These are phyloP conservation scores for Papiliotrema laurentii DNA, from an alignment of 1,284 basidiomycete genomes.

Conservation along the genomic window DNA sequence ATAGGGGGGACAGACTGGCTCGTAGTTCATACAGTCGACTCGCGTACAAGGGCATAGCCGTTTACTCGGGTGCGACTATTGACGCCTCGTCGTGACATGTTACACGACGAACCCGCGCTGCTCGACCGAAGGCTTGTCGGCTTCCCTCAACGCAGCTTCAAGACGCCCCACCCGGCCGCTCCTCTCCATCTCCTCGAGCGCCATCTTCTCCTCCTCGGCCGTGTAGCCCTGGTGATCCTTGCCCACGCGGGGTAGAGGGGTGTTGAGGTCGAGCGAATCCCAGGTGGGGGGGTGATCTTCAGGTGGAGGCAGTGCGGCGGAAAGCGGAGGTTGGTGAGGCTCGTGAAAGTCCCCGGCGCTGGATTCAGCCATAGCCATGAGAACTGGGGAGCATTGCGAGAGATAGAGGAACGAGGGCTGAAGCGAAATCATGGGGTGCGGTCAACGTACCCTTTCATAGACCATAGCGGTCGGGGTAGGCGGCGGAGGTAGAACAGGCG, in stretches of 20 bases:
- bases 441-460: constrained; percentile 15
- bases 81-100: too few species aligned
- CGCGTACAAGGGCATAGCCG: too few species aligned
- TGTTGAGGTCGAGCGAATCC: constrained; percentile 8
- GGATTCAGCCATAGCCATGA: too few species aligned
- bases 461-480: constrained; percentile 24
- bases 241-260: neutral
- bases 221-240: too few species aligned
- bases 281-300: constrained; percentile 26
- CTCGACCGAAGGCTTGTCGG: neutral
- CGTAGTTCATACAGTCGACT: too few species aligned
- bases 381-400: neutral
- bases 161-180: neutral
- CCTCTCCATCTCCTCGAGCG: neutral
- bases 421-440: too few species aligned
- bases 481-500: constrained; percentile 14
- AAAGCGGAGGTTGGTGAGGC: constrained; percentile 3
- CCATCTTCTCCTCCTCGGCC: neutral
- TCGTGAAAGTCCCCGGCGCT: constrained; percentile 15
- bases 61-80: too few species aligned
- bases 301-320: constrained; percentile 16
- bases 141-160: neutral
- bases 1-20: too few species aligned
- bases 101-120: neutral
- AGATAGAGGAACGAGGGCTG: neutral